Evolutionary conservation across 2,329 filamentous ascomycete species (phyloP).

Genomic region (Diaporthe ampelina): DNA sequence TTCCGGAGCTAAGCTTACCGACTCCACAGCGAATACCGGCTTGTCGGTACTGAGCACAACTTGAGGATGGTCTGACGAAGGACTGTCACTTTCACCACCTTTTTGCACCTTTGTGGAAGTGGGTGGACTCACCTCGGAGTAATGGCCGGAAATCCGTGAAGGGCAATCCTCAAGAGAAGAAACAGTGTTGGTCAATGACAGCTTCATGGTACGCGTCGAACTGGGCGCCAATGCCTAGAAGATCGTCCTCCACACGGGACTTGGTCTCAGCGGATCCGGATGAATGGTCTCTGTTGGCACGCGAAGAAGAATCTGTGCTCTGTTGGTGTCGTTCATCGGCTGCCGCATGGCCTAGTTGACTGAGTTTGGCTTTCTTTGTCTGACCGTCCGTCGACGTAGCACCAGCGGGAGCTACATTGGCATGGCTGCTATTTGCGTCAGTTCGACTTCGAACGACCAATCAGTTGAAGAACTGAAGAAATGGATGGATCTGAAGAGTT

Average conservation of each 20-base stretch:
- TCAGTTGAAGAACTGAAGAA: no score
- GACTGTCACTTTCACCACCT: neutral
- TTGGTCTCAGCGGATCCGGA: neutral
- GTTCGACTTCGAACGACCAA: neutral
- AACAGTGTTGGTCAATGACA: neutral
- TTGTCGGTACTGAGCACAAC: neutral
- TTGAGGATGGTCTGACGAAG: neutral
- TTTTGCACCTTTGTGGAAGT: neutral
- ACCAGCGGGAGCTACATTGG: neutral
- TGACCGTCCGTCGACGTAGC: neutral
- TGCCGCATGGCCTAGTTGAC: neutral
- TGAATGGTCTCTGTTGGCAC: neutral
- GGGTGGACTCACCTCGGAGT: neutral
- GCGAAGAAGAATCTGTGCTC: no score
- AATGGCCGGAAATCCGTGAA: neutral
- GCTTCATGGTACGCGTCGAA: slow-evolving; percentile 7
- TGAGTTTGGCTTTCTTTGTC: neutral
- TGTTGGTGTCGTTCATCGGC: neutral
- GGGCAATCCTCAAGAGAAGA: no score
- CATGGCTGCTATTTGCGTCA: neutral
- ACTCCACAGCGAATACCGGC: neutral
- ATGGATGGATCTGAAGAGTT: no score
- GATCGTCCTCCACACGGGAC: neutral
- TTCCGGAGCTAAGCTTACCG: neutral
- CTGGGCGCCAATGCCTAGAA: slow-evolving; percentile 20